Base-by-base conservation (phyloP, 1,139 yeast species). In the Magnusiomyces paraingens region DNA sequence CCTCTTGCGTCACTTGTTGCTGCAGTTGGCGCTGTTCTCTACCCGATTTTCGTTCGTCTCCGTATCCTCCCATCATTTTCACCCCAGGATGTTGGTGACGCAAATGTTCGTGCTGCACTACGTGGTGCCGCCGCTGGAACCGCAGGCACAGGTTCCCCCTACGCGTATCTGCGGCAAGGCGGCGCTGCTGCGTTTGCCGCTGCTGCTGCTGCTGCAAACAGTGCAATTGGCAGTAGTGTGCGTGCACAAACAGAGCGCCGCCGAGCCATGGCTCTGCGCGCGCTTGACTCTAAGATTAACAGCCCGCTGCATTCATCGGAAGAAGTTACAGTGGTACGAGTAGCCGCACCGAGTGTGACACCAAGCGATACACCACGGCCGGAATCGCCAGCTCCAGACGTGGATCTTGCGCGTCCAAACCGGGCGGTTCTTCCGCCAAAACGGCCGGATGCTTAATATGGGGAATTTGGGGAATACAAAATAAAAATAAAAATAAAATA, bases 251-350 rank as follows among this genome's bases (percentile, higher is more conserved):
- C 94, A 21, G 96, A 89, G 65, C 79, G 97, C 67, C 79, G 96
- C 68, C 79, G 95, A 67, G 93, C 86, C 61, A 81, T 89, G 50
- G 96, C 96, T 0, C 71, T 89, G 55, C 85, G 86, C 63, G 93
- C 89, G 29, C 74, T 89, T 56, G 94, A 87, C 21, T 15, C 21
- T 4, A 40, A 40, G 8, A 4, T 26, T 4, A 8, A 8, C 32
- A 8, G 8, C 32, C 32, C 8, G 32, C 32, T 26, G 32, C 32
- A 26, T 26, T 26, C 32, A 5, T 26, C 32, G 32, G 32, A 26
- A 5, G 32, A 26, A 26, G 8, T 26, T 8, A 26, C 32, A 4
- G 32, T 26, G 32, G 32, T 26, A 26, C 32, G 32, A 8, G 32
- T 26, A 8, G 32, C 32, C 32, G 32, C 32, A 8, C 32, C 32